These are phyloP conservation scores for Venturia carpophila DNA, from an alignment of 2,329 filamentous ascomycete genomes.

Conservation along the genomic window DNA sequence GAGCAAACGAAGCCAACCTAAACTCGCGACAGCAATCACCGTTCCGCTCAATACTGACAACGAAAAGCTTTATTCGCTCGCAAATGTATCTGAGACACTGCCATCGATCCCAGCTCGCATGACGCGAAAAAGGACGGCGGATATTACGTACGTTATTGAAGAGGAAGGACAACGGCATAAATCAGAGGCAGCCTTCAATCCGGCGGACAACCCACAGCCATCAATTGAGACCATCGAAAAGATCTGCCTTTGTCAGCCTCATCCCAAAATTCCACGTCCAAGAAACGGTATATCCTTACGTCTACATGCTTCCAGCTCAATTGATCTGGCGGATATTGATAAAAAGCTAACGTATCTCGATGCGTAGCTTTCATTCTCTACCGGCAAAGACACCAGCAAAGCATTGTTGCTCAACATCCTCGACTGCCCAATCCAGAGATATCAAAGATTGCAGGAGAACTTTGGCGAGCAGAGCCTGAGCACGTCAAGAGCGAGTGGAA, in stretches of 20 bases:
- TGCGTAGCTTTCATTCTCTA: slow-evolving; percentile 89
- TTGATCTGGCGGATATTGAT: slow-evolving; percentile 17
- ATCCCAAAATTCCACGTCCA: slow-evolving; percentile 62
- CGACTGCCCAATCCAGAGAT: slow-evolving; percentile 91
- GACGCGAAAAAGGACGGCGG: slow-evolving; percentile 17
- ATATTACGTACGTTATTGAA: slow-evolving; percentile 11
- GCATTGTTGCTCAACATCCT: slow-evolving; percentile 74
- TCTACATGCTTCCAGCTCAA: slow-evolving; percentile 21
- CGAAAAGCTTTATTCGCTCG: slow-evolving; percentile 8
- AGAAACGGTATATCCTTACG: slow-evolving; percentile 53
- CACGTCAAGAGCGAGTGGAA: slow-evolving; percentile 82
- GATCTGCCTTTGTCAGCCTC: slow-evolving; percentile 62
- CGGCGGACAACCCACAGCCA: slow-evolving; percentile 5
- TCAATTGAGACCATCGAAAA: slow-evolving; percentile 30
- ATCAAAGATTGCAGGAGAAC: slow-evolving; percentile 90
- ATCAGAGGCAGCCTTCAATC: background rate
- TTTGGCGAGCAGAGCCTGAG: slow-evolving; percentile 73
- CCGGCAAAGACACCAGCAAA: slow-evolving; percentile 82
- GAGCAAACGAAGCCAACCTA: slow-evolving; percentile 1
- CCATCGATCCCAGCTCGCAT: slow-evolving; percentile 14
- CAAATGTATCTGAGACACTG: slow-evolving; percentile 13
- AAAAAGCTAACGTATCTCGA: background rate
- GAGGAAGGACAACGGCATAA: background rate
- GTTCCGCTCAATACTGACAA: background rate
- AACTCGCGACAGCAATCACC: slow-evolving; percentile 7